Conservation (phyloP, 257 asterid species). For the Solanum corneliomulleri region DNA sequence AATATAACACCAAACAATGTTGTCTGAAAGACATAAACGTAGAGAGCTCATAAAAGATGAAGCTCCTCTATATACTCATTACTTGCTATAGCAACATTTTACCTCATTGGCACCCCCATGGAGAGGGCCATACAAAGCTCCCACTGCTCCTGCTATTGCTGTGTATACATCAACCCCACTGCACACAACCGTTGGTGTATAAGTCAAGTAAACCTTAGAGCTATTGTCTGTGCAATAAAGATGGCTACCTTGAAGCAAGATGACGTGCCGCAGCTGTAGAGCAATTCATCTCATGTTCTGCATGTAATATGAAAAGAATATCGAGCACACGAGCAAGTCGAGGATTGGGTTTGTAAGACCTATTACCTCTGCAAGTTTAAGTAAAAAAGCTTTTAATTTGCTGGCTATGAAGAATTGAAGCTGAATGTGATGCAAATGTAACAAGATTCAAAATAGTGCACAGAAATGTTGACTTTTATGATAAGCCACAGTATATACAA, state of each 20-base stretch:
- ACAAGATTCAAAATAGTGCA: not conserved
- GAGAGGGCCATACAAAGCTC: slow-evolving; percentile 98
- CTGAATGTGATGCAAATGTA: not conserved
- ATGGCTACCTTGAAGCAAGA: slow-evolving; percentile 81
- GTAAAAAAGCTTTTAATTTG: not conserved
- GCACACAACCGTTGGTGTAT: slow-evolving; percentile 12
- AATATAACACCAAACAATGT: not conserved
- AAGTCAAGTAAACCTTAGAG: not conserved
- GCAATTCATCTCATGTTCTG: slow-evolving; percentile 99
- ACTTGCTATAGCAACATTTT: not conserved
- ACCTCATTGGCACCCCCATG: slow-evolving; percentile 99
- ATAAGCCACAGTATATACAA: not conserved
- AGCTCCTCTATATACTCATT: not conserved
- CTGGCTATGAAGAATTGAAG: not conserved
- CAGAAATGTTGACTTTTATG: not conserved
- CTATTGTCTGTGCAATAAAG: not conserved
- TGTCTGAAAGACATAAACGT: not conserved
- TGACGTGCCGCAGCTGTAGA: slow-evolving; percentile 99
- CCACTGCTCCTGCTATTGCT: slow-evolving; percentile 98
- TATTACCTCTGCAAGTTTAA: slow-evolving; percentile 68
- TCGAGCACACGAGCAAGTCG: slow-evolving; percentile 97
- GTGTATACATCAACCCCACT: slow-evolving; percentile 99
- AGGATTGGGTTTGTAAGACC: slow-evolving; percentile 85
- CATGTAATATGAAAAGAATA: slow-evolving; percentile 87
- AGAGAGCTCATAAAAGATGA: not conserved